Evolutionary conservation across 441 rosid species (phyloP), one percentile per base, ranked within the genome.

Genomic region (Pelargonium myrrhifolium): DNA sequence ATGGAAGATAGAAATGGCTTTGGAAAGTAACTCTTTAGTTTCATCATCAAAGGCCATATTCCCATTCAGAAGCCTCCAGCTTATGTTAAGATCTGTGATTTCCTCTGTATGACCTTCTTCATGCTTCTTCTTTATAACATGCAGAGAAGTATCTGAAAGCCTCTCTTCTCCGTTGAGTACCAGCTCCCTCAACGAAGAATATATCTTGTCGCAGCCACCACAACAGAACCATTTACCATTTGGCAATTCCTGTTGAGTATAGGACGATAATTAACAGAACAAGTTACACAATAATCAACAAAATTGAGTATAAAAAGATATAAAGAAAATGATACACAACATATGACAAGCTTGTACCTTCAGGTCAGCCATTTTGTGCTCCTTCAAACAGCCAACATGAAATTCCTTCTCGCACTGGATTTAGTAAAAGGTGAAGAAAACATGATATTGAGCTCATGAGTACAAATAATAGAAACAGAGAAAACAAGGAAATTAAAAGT

Each of bases 361-460:
- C 69, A 93, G 86, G 80, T 89, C 94, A 70, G 83, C 87, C 78
- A 90, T 85, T 42, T 85, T 74, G 75, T 84, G 85, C 42, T 93
- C 98, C 81, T 79, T 89, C 78, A 90, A 75, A 81, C 98, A 93
- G 78, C 97, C 94, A 64, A 93, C 92, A 69, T 93, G 98, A 77
- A 78, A 91, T 79, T 93, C 98, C 84, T 81, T 89, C 85, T 90
- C 98, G 74, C 98, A 93, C 97, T 93, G 53, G 53, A 47, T 10
- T 47, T 47, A 47, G 14, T 4, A 11, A 47, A 47, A 17, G 77
- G 55, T 6, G 21, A 77, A 77, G 71, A 43, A 65, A 64, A n/a
- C 65, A 51, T 35, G 73, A 37, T 21, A 56, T 65, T 61, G 22
- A 45, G 59, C 28, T 4, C 51, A 68, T 47, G n/a, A 17, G 17